Evolutionary conservation across 805 yeast genomes (phyloP).

Genomic region (Tetrapisispora pingtungensis): DNA sequence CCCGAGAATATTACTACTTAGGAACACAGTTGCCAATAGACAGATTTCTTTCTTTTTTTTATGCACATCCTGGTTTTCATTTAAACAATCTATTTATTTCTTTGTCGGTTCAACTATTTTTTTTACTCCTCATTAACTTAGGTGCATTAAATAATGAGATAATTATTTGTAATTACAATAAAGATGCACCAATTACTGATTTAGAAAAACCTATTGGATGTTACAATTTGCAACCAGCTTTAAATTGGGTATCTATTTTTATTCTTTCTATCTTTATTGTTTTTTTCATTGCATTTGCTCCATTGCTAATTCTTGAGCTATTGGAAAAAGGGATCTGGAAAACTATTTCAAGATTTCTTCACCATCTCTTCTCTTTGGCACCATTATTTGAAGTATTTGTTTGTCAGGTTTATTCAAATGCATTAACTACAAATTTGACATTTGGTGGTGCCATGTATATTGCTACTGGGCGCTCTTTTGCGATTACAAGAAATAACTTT

Average conservation of each 20-base stretch:
- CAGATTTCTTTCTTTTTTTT: slow-evolving; percentile 82
- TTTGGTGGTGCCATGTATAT: slow-evolving; percentile 91
- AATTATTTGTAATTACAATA: slow-evolving; percentile 55
- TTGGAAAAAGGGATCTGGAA: slow-evolving; percentile 78
- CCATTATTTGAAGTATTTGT: slow-evolving; percentile 93
- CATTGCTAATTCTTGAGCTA: slow-evolving; percentile 76
- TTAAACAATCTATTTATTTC: slow-evolving; percentile 82
- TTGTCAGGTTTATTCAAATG: slow-evolving; percentile 81
- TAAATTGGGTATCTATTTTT: slow-evolving; percentile 83
- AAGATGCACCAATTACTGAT: slow-evolving; percentile 62
- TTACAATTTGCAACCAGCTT: slow-evolving; percentile 73
- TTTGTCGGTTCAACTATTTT: slow-evolving; percentile 76
- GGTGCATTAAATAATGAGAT: slow-evolving; percentile 72
- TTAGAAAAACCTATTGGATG: slow-evolving; percentile 73
- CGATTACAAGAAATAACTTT: slow-evolving; percentile 72
- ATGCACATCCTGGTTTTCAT: slow-evolving; percentile 96
- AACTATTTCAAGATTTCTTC: slow-evolving; percentile 57
- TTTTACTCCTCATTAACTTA: slow-evolving; percentile 66
- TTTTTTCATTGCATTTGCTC: slow-evolving; percentile 84
- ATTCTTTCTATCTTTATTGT: slow-evolving; percentile 86
- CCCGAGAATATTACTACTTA: slow-evolving; percentile 82
- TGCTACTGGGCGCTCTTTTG: slow-evolving; percentile 91
- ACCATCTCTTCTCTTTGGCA: slow-evolving; percentile 71
- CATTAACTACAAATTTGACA: slow-evolving; percentile 63
- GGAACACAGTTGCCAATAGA: slow-evolving; percentile 88